Conservation (phyloP, 169 alveolate genomes). For the Perkinsus olseni region DNA sequence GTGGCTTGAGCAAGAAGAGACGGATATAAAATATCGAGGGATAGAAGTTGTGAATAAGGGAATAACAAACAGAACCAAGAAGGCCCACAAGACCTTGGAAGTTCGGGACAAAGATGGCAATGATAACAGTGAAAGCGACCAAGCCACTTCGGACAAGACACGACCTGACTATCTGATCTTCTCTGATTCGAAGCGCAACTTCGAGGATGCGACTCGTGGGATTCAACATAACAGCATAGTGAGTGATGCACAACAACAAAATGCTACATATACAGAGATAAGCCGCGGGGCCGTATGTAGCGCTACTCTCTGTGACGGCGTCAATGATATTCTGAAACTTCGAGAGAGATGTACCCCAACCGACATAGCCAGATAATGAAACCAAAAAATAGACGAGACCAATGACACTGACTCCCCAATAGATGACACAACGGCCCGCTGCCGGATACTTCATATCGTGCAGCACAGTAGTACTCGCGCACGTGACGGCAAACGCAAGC, state of each 20-base stretch:
- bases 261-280: neutral
- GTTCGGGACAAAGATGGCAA: neutral
- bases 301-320: neutral
- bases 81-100: neutral
- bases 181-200: neutral
- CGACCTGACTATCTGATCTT: neutral
- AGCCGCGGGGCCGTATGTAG: neutral
- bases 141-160: neutral
- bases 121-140: neutral
- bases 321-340: neutral
- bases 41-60: neutral
- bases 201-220: neutral
- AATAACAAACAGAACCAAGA: neutral
- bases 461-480: neutral
- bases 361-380: neutral
- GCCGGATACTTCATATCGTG: neutral
- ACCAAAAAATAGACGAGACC: neutral
- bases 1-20: neutral
- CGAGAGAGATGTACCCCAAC: neutral
- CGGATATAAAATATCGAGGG: neutral
- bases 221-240: neutral
- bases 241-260: neutral
- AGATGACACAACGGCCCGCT: neutral
- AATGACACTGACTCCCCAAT: neutral
- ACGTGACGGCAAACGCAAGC: neutral